These are phyloP conservation scores for Globisporangium irregulare DNA, from an alignment of 352 stramenopile species.

Conservation along the genomic window DNA sequence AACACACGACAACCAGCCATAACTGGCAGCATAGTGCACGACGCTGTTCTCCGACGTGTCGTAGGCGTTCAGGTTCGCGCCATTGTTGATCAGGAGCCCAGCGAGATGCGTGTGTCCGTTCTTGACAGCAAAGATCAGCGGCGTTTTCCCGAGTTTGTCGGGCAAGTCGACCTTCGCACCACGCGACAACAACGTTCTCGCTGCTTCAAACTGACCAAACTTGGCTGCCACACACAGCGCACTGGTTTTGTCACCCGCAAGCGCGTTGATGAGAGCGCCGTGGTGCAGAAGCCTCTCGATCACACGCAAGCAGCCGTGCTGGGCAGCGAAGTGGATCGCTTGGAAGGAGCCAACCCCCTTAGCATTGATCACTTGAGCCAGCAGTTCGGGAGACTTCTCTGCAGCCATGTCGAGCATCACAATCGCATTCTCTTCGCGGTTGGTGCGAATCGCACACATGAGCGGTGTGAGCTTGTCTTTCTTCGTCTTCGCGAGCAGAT, in stretches of 20 bases:
- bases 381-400: constrained; percentile 27
- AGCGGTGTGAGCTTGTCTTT: constrained; percentile 26
- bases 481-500: constrained; percentile 13
- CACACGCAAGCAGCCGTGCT: constrained; percentile 35
- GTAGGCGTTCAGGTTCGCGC: constrained; percentile 72
- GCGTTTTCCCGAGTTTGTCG: constrained; percentile 78
- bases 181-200: constrained; percentile 43
- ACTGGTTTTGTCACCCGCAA: constrained; percentile 42
- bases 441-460: constrained; percentile 44
- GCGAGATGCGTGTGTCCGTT: constrained; percentile 64
- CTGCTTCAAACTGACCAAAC: constrained; percentile 52
- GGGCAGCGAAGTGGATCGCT: constrained; percentile 54
- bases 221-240: constrained; percentile 57
- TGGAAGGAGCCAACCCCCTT: constrained; percentile 49
- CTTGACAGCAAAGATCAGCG: constrained; percentile 72
- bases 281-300: constrained; percentile 46
- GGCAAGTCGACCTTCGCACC: constrained; percentile 52
- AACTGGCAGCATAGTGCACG: constrained; percentile 72
- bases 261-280: constrained; percentile 46
- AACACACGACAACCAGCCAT: constrained; percentile 72
- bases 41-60: constrained; percentile 80
- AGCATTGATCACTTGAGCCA: constrained; percentile 39
- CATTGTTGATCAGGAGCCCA: constrained; percentile 53
- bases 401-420: constrained; percentile 54
- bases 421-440: constrained; percentile 54